phyloP scores from a whole-genome alignment of 2,329 filamentous ascomycete species.

The Epicoccum sorghinum region DNA sequence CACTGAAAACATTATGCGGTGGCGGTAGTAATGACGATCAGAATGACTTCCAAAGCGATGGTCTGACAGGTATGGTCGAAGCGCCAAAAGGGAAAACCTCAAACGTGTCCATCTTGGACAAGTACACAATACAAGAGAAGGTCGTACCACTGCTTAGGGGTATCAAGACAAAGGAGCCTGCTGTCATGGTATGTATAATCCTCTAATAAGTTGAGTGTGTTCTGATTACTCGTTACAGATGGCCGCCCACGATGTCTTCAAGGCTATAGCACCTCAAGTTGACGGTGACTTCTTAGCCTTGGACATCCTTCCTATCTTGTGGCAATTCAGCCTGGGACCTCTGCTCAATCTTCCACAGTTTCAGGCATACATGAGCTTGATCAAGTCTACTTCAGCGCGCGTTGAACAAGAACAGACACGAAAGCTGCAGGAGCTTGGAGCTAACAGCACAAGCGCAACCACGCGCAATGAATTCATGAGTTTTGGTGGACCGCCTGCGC shows the following conservation, averaged over 20 bases:
- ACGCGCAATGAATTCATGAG: constrained; percentile 71
- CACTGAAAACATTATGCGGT: constrained; percentile 88
- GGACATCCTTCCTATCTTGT: constrained; percentile 87
- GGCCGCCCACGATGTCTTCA: constrained; percentile 83
- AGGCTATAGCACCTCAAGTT: constrained; percentile 78
- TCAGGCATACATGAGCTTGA: constrained; percentile 85
- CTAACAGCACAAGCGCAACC: constrained; percentile 60
- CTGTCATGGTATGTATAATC: constrained; percentile 71
- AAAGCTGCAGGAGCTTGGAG: constrained; percentile 84
- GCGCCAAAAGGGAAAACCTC: constrained; percentile 64
- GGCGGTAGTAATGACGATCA: constrained; percentile 66
- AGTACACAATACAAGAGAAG: constrained; percentile 98
- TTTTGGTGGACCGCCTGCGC: constrained; percentile 60
- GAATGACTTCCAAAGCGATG: constrained; percentile 61
- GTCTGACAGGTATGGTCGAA: constrained; percentile 72
- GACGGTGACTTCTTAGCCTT: constrained; percentile 92
- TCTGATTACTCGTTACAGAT: constrained; percentile 55
- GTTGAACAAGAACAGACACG: constrained; percentile 89
- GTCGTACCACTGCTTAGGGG: constrained; percentile 86
- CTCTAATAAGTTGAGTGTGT: not conserved
- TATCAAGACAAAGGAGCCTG: constrained; percentile 97
- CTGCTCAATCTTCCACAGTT: constrained; percentile 86
- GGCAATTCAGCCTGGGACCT: constrained; percentile 90
- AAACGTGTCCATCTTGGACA: constrained; percentile 83
- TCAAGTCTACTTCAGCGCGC: constrained; percentile 76